Conservation (phyloP, 202 grass and related monocot genomes). For the Bolboschoenoplectus hybrid region DNA sequence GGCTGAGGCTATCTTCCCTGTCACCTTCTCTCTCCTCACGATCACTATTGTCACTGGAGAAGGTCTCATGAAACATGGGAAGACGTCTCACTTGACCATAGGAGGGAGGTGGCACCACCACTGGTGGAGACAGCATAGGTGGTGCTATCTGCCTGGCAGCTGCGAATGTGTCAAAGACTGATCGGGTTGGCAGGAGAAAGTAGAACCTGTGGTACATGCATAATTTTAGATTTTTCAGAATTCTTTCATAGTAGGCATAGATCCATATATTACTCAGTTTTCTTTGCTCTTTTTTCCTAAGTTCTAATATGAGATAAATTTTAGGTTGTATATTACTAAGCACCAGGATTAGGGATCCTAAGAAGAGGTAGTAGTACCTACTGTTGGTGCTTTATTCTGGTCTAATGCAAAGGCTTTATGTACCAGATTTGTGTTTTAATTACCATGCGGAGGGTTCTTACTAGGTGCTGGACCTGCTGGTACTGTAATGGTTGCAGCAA, state of each 20-base stretch:
- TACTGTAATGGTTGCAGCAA: background rate
- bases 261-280: background rate
- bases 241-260: background rate
- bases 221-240: slow-evolving; percentile 2
- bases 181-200: slow-evolving; percentile 74
- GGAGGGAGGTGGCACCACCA: background rate
- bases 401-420: background rate
- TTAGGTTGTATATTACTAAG: background rate
- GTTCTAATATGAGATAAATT: background rate
- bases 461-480: background rate
- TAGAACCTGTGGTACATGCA: slow-evolving; percentile 54
- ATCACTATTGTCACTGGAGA: slow-evolving; percentile 32
- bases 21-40: slow-evolving; percentile 28
- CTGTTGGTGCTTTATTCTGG: background rate
- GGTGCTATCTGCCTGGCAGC: slow-evolving; percentile 21
- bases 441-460: background rate
- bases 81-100: slow-evolving; percentile 21
- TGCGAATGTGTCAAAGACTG: slow-evolving; percentile 53
- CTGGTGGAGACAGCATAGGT: background rate
- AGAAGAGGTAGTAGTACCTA: background rate
- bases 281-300: background rate
- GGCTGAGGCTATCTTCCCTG: slow-evolving; percentile 1
- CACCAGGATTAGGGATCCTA: background rate
- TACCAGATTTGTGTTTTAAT: background rate
- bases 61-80: slow-evolving; percentile 28